A percentile compares a stretch with the other conserved stretches of the same genome.
Conservation (phyloP, 78 protist genomes). For the Dictyostelium purpureum region DNA sequence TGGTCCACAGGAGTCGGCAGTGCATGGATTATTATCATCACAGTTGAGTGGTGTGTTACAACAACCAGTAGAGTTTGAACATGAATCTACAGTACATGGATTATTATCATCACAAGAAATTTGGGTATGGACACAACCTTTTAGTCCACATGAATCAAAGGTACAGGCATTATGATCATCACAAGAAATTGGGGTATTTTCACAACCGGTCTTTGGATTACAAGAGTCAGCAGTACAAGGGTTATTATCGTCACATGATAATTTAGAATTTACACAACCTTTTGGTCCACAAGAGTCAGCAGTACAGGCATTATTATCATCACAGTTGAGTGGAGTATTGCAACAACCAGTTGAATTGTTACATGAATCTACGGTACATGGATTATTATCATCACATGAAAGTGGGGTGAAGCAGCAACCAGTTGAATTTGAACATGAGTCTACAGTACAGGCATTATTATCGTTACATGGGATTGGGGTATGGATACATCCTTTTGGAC, state of each 20-base stretch:
- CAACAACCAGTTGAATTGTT: neutral
- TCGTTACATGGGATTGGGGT: slow-evolving; percentile 26
- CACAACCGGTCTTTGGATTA: neutral
- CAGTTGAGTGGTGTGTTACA: neutral
- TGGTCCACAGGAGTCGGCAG: neutral
- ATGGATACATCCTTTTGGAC: neutral
- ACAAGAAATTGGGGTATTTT: neutral
- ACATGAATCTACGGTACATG: slow-evolving; percentile 44
- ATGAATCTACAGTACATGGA: slow-evolving; percentile 8
- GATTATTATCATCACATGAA: slow-evolving; percentile 18
- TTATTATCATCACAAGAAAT: neutral
- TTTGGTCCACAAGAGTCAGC: neutral
- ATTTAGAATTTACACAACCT: no score
- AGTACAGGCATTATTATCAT: slow-evolving; percentile 23
- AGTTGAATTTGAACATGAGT: neutral
- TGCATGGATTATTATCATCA: slow-evolving; percentile 9
- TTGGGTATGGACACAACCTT: slow-evolving; percentile 23
- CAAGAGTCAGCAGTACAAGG: slow-evolving; percentile 36
- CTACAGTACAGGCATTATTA: neutral
- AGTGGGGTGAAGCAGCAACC: neutral
- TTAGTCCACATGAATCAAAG: neutral
- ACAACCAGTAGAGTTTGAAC: neutral
- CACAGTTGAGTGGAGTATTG: neutral
- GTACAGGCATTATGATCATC: slow-evolving; percentile 24
- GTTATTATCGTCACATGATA: slow-evolving; percentile 51